A percentile compares a stretch with the other conserved stretches of the same genome.
Conservation (phyloP, 139 green algal genomes). For the Asterochloris erici region DNA sequence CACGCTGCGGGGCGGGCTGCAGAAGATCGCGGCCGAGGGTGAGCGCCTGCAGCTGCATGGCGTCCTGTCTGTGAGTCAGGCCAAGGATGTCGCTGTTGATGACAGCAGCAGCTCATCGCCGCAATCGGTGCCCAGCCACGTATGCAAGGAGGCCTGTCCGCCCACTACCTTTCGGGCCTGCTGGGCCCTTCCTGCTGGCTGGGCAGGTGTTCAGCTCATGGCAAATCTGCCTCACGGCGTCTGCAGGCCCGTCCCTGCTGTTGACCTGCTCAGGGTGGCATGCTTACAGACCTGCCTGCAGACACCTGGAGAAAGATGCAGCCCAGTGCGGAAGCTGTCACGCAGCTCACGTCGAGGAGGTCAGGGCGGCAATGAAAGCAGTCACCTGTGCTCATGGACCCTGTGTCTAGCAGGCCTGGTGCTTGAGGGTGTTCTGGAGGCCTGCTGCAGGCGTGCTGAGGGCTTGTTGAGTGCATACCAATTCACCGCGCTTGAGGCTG, state of each 20-base stretch:
- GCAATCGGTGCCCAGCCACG: neutral
- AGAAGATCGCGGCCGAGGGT: constrained; percentile 79
- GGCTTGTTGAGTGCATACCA: neutral
- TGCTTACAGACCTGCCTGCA: too few species aligned
- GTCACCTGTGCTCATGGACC: too few species aligned
- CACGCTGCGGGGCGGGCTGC: constrained; percentile 59
- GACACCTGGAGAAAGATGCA: too few species aligned
- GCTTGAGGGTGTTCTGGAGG: too few species aligned
- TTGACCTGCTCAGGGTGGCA: too few species aligned
- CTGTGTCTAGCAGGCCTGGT: neutral
- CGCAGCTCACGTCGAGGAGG: neutral
- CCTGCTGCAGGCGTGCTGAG: neutral
- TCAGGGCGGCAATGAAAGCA: neutral
- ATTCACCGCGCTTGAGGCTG: neutral
- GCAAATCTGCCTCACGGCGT: too few species aligned
- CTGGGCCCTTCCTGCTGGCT: neutral
- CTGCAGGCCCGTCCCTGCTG: too few species aligned
- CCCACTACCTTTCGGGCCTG: too few species aligned
- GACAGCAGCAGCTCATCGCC: neutral
- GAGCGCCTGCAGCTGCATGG: neutral
- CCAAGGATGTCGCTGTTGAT: neutral
- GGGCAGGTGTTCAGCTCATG: neutral
- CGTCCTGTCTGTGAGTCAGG: neutral
- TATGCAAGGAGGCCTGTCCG: neutral
- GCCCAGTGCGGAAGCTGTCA: too few species aligned